These are phyloP conservation scores for Xylariomycetidae sp. DNA, from an alignment of 2,329 filamentous ascomycete species.

Conservation along the genomic window DNA sequence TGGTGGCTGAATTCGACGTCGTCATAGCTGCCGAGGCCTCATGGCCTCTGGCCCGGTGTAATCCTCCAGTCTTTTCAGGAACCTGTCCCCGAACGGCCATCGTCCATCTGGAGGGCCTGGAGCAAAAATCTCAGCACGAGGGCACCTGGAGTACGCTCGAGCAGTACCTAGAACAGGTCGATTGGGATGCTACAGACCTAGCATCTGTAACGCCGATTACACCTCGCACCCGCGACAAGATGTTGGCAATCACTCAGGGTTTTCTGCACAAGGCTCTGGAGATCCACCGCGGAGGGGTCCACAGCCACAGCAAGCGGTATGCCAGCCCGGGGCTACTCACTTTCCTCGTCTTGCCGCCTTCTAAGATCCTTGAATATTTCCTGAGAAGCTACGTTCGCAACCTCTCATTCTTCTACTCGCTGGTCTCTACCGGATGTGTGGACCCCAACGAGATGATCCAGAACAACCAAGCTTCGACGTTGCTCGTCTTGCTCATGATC, in stretches of 20 bases:
- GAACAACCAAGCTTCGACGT: slow-evolving; percentile 58
- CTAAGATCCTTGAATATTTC: slow-evolving; percentile 61
- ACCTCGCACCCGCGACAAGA: slow-evolving; percentile 54
- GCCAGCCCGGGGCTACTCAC: slow-evolving; percentile 47
- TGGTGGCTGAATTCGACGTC: slow-evolving; percentile 39
- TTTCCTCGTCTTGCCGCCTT: slow-evolving; percentile 60
- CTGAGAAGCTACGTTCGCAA: slow-evolving; percentile 60
- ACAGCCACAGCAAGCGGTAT: slow-evolving; percentile 34
- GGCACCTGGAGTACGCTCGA: slow-evolving; percentile 41
- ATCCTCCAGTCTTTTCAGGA: slow-evolving; percentile 36
- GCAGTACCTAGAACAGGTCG: slow-evolving; percentile 31
- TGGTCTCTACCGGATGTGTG: slow-evolving; percentile 52
- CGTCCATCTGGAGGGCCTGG: slow-evolving; percentile 44
- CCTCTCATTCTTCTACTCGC: slow-evolving; percentile 60
- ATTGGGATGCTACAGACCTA: slow-evolving; percentile 31
- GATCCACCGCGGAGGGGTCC: slow-evolving; percentile 52
- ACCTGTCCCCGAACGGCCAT: slow-evolving; percentile 44
- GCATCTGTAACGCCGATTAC: slow-evolving; percentile 40
- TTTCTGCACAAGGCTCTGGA: slow-evolving; percentile 67
- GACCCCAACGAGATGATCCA: slow-evolving; percentile 63
- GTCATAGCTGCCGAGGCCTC: slow-evolving; percentile 42
- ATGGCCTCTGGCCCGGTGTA: slow-evolving; percentile 48
- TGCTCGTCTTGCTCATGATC: slow-evolving; percentile 66
- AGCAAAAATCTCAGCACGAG: slow-evolving; percentile 42
- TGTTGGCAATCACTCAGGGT: slow-evolving; percentile 65